Conservation (phyloP, 2,329 filamentous ascomycete genomes). For the Torrubiella hemipterigena region DNA sequence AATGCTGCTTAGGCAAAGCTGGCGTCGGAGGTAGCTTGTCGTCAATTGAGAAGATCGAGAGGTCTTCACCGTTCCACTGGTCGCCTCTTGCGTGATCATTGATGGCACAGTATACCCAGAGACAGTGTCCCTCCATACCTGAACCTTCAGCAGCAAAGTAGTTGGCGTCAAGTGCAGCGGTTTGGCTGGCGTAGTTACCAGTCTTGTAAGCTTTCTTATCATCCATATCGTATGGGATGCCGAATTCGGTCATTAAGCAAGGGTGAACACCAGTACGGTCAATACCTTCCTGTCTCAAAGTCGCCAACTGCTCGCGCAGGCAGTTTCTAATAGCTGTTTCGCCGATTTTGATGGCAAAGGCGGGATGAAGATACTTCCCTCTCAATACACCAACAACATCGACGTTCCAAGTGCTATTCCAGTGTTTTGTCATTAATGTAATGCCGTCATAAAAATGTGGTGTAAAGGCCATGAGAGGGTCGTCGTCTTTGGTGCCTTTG, state of each 20-base stretch:
- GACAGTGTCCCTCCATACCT: slow-evolving; percentile 68
- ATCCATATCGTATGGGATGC: slow-evolving; percentile 98
- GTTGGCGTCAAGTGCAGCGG: slow-evolving; percentile 88
- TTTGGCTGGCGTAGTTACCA: slow-evolving; percentile 88
- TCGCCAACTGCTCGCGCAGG: slow-evolving; percentile 74
- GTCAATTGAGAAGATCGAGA: slow-evolving; percentile 80
- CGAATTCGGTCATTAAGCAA: slow-evolving; percentile 86
- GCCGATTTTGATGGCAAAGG: slow-evolving; percentile 84
- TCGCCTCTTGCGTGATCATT: slow-evolving; percentile 87
- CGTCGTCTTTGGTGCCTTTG: slow-evolving; percentile 80
- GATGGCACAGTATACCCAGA: slow-evolving; percentile 77
- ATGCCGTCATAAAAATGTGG: slow-evolving; percentile 97
- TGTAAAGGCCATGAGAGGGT: slow-evolving; percentile 81
- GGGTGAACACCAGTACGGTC: slow-evolving; percentile 83
- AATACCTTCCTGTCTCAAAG: slow-evolving; percentile 75
- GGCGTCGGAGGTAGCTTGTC: slow-evolving; percentile 54
- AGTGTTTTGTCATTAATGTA: slow-evolving; percentile 95
- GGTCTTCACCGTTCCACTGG: slow-evolving; percentile 93
- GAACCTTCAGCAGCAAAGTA: slow-evolving; percentile 85
- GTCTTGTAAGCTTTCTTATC: slow-evolving; percentile 91
- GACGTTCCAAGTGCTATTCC: slow-evolving; percentile 96
- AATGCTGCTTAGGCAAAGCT: slow-evolving; percentile 29
- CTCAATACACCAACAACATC: slow-evolving; percentile 88
- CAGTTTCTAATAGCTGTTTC: slow-evolving; percentile 92
- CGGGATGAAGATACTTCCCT: slow-evolving; percentile 77